A percentile compares a stretch with the other conserved stretches of the same genome.
Evolutionary conservation across 75 land plant genomes (phyloP).

Genomic region (Cunninghamia lanceolata): DNA sequence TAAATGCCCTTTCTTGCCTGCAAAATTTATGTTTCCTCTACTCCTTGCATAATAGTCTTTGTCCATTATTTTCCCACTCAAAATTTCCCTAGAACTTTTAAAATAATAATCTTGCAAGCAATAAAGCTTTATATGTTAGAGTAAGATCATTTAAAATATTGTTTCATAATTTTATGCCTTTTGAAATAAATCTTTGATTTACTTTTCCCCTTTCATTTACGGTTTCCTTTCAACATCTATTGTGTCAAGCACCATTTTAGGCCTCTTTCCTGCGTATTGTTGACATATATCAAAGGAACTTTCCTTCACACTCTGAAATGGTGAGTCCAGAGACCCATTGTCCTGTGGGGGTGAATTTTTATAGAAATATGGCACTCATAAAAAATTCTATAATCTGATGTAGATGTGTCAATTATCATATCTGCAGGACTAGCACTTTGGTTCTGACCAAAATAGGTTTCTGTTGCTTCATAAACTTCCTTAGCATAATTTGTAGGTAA

Average conservation of each 20-base stretch:
- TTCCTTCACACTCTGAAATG: background rate
- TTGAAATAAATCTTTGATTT: too few relatives aligned
- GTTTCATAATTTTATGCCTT: too few relatives aligned
- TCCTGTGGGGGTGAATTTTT: background rate
- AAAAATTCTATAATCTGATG: conserved; percentile 7
- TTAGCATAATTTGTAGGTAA: conserved; percentile 9
- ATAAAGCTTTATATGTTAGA: too few relatives aligned
- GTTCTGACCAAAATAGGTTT: background rate
- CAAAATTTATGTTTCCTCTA: too few relatives aligned
- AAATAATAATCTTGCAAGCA: too few relatives aligned
- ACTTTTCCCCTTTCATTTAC: background rate
- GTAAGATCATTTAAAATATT: too few relatives aligned
- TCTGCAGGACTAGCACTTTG: conserved; percentile 1
- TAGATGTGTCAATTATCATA: conserved; percentile 10
- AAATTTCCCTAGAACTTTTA: too few relatives aligned
- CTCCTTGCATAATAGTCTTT: too few relatives aligned
- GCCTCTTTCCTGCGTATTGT: background rate
- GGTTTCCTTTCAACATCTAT: background rate
- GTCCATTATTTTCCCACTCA: too few relatives aligned
- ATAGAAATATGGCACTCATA: background rate
- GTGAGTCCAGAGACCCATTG: background rate
- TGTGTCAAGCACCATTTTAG: background rate
- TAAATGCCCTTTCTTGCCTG: too few relatives aligned
- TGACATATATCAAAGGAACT: background rate
- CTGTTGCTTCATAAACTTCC: conserved; percentile 4